A percentile compares a stretch with the other conserved stretches of the same genome.
Evolutionary conservation across 140 eudicot species (phyloP).

Genomic region (Flaveria floridana): DNA sequence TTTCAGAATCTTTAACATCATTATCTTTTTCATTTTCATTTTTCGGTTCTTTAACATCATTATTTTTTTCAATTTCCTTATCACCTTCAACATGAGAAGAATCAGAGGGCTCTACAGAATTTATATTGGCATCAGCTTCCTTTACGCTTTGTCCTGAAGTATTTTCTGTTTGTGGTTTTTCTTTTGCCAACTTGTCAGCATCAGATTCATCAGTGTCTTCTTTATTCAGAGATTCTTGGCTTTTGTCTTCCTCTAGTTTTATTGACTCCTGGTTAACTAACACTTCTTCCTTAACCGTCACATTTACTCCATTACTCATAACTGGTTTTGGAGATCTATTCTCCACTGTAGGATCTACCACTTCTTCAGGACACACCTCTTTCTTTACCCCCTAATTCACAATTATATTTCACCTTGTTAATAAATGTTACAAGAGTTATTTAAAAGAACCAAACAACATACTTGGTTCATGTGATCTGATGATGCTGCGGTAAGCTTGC

Average conservation of each 20-base stretch:
- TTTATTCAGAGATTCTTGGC: constrained; percentile 30
- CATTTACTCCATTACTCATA: constrained; percentile 59
- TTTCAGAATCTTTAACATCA: not conserved
- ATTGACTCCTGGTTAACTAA: constrained; percentile 41
- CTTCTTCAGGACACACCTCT: constrained; percentile 33
- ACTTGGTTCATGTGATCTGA: constrained; percentile 45
- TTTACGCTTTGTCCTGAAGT: constrained; percentile 35
- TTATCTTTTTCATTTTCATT: not conserved
- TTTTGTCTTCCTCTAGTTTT: constrained; percentile 35
- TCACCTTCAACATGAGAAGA: constrained; percentile 45
- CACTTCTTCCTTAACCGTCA: constrained; percentile 39
- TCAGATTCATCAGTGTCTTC: constrained; percentile 44
- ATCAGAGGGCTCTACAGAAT: constrained; percentile 49
- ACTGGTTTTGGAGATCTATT: constrained; percentile 51
- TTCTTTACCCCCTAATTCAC: constrained; percentile 51
- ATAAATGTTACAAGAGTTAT: not conserved
- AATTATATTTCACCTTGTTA: constrained; percentile 18
- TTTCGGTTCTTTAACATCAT: constrained; percentile 19
- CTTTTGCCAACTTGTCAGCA: constrained; percentile 38
- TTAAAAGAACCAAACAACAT: constrained; percentile 17
- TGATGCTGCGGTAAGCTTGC: constrained; percentile 41
- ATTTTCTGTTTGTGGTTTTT: constrained; percentile 42
- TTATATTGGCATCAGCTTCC: constrained; percentile 32
- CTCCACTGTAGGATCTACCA: constrained; percentile 34
- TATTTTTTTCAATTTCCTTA: constrained; percentile 39